Evolutionary conservation across 345 rosid species (phyloP), one percentile per base, ranked within the genome.

Genomic region (Garcia nutans): DNA sequence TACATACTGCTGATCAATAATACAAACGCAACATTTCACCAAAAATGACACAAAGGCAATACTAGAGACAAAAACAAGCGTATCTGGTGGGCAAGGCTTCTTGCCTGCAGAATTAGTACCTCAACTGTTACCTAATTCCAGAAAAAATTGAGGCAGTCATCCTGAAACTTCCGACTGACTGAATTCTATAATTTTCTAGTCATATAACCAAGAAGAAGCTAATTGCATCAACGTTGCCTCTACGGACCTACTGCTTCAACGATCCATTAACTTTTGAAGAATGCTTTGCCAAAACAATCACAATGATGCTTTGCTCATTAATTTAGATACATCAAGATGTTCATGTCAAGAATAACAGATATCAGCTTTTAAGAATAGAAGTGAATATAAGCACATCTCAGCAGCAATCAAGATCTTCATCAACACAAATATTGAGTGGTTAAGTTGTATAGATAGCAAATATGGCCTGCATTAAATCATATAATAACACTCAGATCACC

Each of bases 221-320:
- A 23, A 22, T 16, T 5, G 10, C 50, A 31, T 52, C 5, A 28
- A 61, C 10, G 74, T 65, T 42, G 59, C 41, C 58, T 23, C 17
- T 58, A 3, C 10, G 23, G 55, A 49, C n/a, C 24, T 31, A 37
- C 63, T 10, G 3, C 61, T 79, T 70, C 42, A 79, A 24, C 75
- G 75, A 56, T 79, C 78, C 66, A 79, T 19, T 65, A 79, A 71
- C 65, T 76, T 80, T 61, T 45, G 79, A 67, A 80, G 83, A 80
- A 80, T 71, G 69, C 23, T 72, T 80, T 80, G 74, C 70, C 74
- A 76, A 61, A 60, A 72, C 1, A 71, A 75, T 71, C 23, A 71
- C 20, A 74, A 56, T 50, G 16, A 55, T 31, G 19, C 31, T 17
- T 9, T n/a, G 33, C 8, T 73, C 44, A 23, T 13, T 50, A 16